Conservation (phyloP, 2,329 filamentous ascomycete genomes). For the Colletotrichum sp. region DNA sequence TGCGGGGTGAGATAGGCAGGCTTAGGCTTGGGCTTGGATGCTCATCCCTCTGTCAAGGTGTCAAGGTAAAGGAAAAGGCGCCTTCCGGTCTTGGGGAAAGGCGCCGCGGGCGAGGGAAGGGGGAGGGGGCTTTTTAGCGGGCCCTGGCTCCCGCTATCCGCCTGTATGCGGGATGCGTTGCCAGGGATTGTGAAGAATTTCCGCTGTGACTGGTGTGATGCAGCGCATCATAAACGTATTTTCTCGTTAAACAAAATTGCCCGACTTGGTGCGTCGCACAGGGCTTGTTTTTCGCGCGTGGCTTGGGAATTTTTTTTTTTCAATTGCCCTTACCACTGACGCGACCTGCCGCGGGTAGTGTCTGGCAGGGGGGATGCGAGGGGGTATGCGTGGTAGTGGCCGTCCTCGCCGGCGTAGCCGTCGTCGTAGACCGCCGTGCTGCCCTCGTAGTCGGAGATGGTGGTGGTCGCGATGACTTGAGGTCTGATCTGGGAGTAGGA, state of each 20-base stretch:
- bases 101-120: background rate
- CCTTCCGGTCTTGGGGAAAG: background rate
- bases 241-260: background rate
- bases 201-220: slow-evolving; percentile 11
- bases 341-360: slow-evolving; percentile 3
- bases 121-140: background rate
- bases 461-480: background rate
- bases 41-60: background rate
- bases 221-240: slow-evolving; percentile 13
- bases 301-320: background rate
- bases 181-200: slow-evolving; percentile 10
- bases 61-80: background rate
- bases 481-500: background rate
- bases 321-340: background rate
- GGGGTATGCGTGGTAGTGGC: slow-evolving; percentile 39
- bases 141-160: background rate
- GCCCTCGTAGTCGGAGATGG: slow-evolving; percentile 24
- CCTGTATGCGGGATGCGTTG: slow-evolving; percentile 4
- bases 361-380: slow-evolving; percentile 21
- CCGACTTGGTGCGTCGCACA: slow-evolving; percentile 9
- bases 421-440: slow-evolving; percentile 29
- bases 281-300: background rate
- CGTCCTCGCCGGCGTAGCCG: slow-evolving; percentile 32
- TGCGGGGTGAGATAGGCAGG: background rate
- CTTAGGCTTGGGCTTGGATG: background rate